These are phyloP conservation scores for Paramecium sonneborni DNA, from an alignment of 73 alveolate species.

Conservation along the genomic window DNA sequence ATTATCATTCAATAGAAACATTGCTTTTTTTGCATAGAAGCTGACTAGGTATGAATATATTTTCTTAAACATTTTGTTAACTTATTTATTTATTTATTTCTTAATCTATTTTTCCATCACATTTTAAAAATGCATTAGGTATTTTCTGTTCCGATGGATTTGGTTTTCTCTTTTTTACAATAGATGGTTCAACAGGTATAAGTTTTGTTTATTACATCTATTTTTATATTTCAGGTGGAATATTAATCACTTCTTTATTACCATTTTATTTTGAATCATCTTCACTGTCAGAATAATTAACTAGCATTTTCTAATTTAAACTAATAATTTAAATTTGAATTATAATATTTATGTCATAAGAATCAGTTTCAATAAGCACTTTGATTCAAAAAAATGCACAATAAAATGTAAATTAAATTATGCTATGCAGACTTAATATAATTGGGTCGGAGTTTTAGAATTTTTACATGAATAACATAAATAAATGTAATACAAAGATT, in stretches of 20 bases:
- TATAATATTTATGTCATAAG: neutral
- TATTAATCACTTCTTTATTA: neutral
- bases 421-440: neutral
- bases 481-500: constrained; percentile 13
- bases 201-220: neutral
- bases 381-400: constrained; percentile 27
- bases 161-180: neutral
- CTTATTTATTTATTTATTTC: neutral
- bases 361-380: constrained; percentile 8
- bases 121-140: neutral
- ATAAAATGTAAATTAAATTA: neutral
- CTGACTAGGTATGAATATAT: neutral
- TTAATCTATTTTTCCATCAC: neutral
- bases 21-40: neutral
- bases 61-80: neutral
- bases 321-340: neutral
- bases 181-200: neutral
- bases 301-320: neutral
- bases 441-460: constrained; percentile 57
- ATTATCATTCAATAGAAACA: neutral
- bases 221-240: neutral
- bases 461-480: constrained; percentile 52
- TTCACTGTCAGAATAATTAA: constrained; percentile 1
- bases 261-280: neutral
- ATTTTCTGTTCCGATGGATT: neutral